Conservation (phyloP, 495 filamentous ascomycete genomes). For the Daldinia concentrica region DNA sequence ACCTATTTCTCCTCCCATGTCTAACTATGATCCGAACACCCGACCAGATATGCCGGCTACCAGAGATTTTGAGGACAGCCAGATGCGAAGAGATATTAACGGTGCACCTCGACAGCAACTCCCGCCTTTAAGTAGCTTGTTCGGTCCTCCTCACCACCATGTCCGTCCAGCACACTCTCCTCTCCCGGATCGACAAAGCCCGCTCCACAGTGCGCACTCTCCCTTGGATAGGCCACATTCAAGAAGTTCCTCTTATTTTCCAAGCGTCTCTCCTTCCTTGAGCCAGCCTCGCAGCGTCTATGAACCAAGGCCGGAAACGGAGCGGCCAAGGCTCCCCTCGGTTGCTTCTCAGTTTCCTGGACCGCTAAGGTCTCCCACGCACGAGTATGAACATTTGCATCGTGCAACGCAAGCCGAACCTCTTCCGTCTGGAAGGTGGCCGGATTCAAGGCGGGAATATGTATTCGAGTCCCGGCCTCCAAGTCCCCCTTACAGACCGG, state of each 20-base stretch:
- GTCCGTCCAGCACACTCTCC: conserved; percentile 55
- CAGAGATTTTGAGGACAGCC: conserved; percentile 49
- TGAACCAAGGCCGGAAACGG: conserved; percentile 50
- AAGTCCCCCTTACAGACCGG: conserved; percentile 40
- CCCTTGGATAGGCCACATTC: conserved; percentile 57
- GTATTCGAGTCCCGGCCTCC: conserved; percentile 43
- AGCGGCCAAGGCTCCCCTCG: conserved; percentile 52
- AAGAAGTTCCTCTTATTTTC: conserved; percentile 58
- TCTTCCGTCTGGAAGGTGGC: conserved; percentile 36
- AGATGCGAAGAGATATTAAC: conserved; percentile 45
- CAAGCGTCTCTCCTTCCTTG: conserved; percentile 46
- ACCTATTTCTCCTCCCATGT: conserved; percentile 60
- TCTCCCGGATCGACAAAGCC: conserved; percentile 54
- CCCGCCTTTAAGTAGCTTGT: conserved; percentile 63
- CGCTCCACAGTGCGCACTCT: conserved; percentile 50
- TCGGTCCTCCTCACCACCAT: conserved; percentile 54
- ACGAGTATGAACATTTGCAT: conserved; percentile 47
- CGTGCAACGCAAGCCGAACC: conserved; percentile 34
- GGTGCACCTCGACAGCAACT: conserved; percentile 57
- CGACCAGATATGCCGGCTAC: conserved; percentile 54
- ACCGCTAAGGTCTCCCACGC: conserved; percentile 51
- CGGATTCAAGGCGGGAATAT: conserved; percentile 49
- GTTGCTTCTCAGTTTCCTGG: conserved; percentile 54
- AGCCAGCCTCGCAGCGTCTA: conserved; percentile 55
- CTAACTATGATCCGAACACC: conserved; percentile 59